Base-by-base conservation (phyloP, 169 alveolate species). In the Plasmodium ovale region DNA sequence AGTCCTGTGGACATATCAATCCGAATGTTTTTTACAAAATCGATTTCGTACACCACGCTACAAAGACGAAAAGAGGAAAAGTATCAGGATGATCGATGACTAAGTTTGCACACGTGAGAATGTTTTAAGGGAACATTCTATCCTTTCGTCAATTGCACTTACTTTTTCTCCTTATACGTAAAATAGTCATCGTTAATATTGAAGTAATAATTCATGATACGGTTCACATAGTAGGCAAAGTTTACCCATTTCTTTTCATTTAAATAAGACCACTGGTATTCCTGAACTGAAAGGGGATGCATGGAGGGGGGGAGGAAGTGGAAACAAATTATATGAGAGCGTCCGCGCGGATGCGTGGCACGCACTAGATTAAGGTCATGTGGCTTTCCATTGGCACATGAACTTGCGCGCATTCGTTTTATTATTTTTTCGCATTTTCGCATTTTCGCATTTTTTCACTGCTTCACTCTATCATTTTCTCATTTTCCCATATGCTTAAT, bases 241-340 rank as follows among this genome's bases (percentile, higher is more conserved):
- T 65, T 51, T 27, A 82, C 65, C 90, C 90, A 82, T 54, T 82
- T 82, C 39, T 82, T 82, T 9, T 82, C 90, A 29, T 82, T 65
- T 35, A 82, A 64, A 69, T 82, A 82, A 14, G 90, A 82, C 90
- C 90, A 82, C 90, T 82, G 90, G 23, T 82, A 82, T 65, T 82
- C 90, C 29, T 21, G 23, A 65, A 65, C 90, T 82, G 54, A 54
- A 65, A 51, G 65, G 16, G 16, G 1, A 21, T 14, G 16, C 12
- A 21, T 14, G 2, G 16, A 6, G 16, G 16, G 1, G 56, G 16
- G 16, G 16, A 21, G 16, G 2, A 47, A 6, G 23, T 47, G 16
- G 12, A 47, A 47, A 14, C 16, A 5, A 47, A 47, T n/a, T n/a
- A n/a, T n/a, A n/a, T n/a, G n/a, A n/a, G n/a, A n/a, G n/a, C n/a